Percentiles rank a stretch among this genome's conserved stretches.
phyloP scores from a whole-genome alignment of 2,329 filamentous ascomycete species.

The Stenocarpella maydis region DNA sequence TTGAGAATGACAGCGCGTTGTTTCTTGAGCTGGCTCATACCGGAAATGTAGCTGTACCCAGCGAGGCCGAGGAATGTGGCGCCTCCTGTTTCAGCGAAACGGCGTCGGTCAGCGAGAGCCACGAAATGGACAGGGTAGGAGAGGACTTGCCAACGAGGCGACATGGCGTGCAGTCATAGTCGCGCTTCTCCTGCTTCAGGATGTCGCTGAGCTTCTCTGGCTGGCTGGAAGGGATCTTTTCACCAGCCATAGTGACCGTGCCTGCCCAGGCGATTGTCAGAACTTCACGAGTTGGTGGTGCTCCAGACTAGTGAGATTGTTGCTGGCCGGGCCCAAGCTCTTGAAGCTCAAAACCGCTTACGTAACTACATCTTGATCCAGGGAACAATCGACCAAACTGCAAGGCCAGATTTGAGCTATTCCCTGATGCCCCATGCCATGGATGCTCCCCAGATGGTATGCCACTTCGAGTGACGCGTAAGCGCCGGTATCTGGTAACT shows the following conservation, averaged over 20 bases:
- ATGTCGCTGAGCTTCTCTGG: constrained; percentile 69
- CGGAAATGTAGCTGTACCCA: constrained; percentile 79
- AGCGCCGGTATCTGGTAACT: too few relatives aligned
- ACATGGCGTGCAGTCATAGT: constrained; percentile 75
- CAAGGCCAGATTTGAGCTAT: too few relatives aligned
- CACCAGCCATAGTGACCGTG: constrained; percentile 50
- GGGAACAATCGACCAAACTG: background rate
- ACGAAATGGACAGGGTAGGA: background rate
- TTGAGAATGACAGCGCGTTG: constrained; percentile 72
- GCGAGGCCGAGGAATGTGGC: constrained; percentile 79
- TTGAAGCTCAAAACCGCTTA: background rate
- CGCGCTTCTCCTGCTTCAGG: constrained; percentile 60
- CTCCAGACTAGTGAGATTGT: background rate
- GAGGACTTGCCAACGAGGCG: constrained; percentile 70
- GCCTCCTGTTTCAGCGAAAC: constrained; percentile 61
- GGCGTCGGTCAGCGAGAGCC: background rate
- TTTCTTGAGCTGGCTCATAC: constrained; percentile 73
- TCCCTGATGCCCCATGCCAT: too few relatives aligned
- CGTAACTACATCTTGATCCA: background rate
- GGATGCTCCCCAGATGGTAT: too few relatives aligned
- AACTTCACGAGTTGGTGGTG: background rate
- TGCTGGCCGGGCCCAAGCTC: background rate
- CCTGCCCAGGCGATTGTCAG: background rate
- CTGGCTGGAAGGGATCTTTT: constrained; percentile 62
- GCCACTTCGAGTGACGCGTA: too few relatives aligned